Base-by-base conservation (phyloP, 1,284 basidiomycete genomes). In the Rhodotorula glutinis region DNA sequence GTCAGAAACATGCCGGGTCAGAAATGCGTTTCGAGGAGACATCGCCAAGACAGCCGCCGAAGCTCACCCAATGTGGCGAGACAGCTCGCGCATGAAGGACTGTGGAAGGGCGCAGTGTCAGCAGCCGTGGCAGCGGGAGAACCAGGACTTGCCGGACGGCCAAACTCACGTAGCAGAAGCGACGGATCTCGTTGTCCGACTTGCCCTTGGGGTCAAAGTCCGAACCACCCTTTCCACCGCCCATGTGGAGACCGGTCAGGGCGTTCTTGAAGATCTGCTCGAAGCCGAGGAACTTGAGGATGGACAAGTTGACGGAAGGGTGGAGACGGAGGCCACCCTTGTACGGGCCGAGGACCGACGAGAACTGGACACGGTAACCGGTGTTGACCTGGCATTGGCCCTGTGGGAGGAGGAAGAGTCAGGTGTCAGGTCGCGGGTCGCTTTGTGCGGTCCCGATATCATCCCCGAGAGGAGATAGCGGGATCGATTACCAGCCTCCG, bases 221-320 rank as follows among this genome's bases (percentile, higher is more conserved):
- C 57, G 71, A 77, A 70, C 81, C 87, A 56, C 77, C 78, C 74
- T 80, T 80, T 73, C 82, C 83, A 76, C 88, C 88, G 74, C 88
- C 88, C 85, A 90, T 89, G 79, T 82, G 85, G 69, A 90, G 82
- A 57, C 88, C 88, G 38, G 89, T 90, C 41, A 91, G 83, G 47
- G 89, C 88, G 79, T 91, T 91, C 81, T 90, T 90, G 85, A 90
- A 90, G 75, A 86, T 88, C 79, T 86, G 85, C 81, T 91, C 89
- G 78, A 90, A 89, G 62, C 88, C 89, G 73, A 90, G 84, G 86
- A 91, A 91, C 79, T 90, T 90, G 80, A 91, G 84, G 79, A 91
- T 89, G 73, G 87, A 88, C 52, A 91, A 84, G 82, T 90, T 90
- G 80, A 91, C 89, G 63, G 86, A 85, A 70, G 88, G 87, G 82